Conservation (phyloP, 805 yeast genomes). For the Myxozyma neotropica region DNA sequence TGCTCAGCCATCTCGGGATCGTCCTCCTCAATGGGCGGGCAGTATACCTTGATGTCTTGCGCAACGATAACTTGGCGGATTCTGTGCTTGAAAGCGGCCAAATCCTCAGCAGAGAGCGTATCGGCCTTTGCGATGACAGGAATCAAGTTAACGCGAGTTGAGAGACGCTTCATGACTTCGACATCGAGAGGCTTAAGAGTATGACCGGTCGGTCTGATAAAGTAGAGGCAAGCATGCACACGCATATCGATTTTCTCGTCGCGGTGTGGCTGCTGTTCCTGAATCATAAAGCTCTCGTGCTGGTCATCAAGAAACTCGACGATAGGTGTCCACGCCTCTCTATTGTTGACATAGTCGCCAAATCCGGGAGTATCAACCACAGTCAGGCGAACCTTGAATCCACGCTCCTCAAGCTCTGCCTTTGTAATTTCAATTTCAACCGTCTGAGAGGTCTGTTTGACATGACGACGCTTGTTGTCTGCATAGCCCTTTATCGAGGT, state of each 20-base stretch:
- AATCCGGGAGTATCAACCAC: constrained; percentile 77
- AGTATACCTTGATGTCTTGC: constrained; percentile 60
- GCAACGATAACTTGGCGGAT: constrained; percentile 55
- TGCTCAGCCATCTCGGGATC: constrained; percentile 41
- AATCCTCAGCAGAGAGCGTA: constrained; percentile 61
- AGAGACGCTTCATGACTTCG: constrained; percentile 68
- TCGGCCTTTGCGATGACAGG: constrained; percentile 86
- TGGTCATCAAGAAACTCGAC: constrained; percentile 79
- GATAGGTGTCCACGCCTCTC: constrained; percentile 67
- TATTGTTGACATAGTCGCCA: constrained; percentile 69
- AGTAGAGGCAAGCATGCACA: constrained; percentile 84
- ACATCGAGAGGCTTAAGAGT: constrained; percentile 69
- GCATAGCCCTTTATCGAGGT: constrained; percentile 48
- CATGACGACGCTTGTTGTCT: constrained; percentile 47
- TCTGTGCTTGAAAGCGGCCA: constrained; percentile 55
- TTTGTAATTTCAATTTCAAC: constrained; percentile 47
- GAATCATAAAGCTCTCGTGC: constrained; percentile 66
- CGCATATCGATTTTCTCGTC: constrained; percentile 58
- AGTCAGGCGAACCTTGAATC: constrained; percentile 60
- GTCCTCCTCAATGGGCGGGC: constrained; percentile 50
- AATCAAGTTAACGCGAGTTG: constrained; percentile 73
- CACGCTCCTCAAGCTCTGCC: constrained; percentile 61
- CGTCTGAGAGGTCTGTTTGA: constrained; percentile 46
- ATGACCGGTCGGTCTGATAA: constrained; percentile 69
- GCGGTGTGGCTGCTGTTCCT: constrained; percentile 75